These are phyloP conservation scores for Lichtheimia corymbifera DNA, from an alignment of 371 early-diverging fungal species.

Conservation along the genomic window DNA sequence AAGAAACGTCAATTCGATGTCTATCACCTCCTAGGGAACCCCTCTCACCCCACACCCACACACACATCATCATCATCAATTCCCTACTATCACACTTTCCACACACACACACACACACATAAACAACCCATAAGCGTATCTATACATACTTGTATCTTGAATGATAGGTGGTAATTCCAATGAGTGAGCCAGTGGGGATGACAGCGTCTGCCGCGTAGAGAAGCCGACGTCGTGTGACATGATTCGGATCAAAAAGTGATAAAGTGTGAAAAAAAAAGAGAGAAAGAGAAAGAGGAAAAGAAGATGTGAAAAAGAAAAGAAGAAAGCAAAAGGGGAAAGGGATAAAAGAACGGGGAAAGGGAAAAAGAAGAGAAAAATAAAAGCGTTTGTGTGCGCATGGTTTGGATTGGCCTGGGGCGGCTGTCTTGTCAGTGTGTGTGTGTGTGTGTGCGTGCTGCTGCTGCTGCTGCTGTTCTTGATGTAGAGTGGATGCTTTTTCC, in stretches of 20 bases:
- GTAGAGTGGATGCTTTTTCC: background rate
- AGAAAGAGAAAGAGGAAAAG: slow-evolving; percentile 5
- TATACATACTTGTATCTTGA: too few relatives aligned
- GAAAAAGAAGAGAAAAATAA: slow-evolving; percentile 7
- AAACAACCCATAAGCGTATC: too few relatives aligned
- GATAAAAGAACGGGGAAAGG: slow-evolving; percentile 2
- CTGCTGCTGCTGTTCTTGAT: background rate
- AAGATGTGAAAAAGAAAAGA: background rate
- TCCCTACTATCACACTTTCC: too few relatives aligned
- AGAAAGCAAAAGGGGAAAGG: too few relatives aligned
- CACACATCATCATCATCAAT: too few relatives aligned
- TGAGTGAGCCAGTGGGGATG: slow-evolving; percentile 12
- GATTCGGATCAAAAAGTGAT: background rate
- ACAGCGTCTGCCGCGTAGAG: slow-evolving; percentile 7
- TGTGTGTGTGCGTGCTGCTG: too few relatives aligned
- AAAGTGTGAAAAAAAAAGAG: background rate
- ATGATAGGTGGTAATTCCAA: slow-evolving; percentile 26
- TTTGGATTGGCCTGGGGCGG: slow-evolving; percentile 15
- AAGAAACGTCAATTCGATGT: too few relatives aligned
- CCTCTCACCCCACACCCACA: too few relatives aligned
- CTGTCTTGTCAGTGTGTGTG: background rate
- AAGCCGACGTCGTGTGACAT: slow-evolving; percentile 2
- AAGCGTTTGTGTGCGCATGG: background rate
- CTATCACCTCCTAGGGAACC: too few relatives aligned
- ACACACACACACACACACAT: too few relatives aligned